Evolutionary conservation across 495 filamentous ascomycete genomes (phyloP), one percentile per base, ranked within the genome.

Genomic region (Podospora conica): DNA sequence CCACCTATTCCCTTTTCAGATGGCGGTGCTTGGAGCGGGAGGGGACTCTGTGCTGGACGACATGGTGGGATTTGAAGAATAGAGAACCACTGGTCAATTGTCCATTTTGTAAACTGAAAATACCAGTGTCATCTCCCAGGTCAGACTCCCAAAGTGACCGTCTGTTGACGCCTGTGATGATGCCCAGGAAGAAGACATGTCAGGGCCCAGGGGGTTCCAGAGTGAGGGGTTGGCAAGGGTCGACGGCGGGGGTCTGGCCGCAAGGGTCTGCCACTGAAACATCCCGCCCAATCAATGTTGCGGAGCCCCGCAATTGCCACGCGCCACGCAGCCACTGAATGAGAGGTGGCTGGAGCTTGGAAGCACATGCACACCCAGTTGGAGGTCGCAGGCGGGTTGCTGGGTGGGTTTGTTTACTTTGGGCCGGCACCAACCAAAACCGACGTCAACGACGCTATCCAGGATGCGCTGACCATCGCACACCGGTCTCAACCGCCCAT

Each of bases 341-440:
- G 10, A 11, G 15, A 18, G 11, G 40, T 48, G 40, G 40, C 40
- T 48, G 40, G 33, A 48, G 57, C 55, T 28, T 18, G 29, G 57
- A 22, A n/a, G 3, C 21, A 22, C 21, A 40, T 33, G 22, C 23
- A 22, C 24, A 48, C 29, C 24, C 3, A 24, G 59, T 31, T 53
- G 15, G 55, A 10, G 6, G 25, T 24, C n/a, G 28, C 22, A 21
- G 59, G 20, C 21, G n/a, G 54, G 66, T 68, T 68, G 66, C 48
- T 57, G 9, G 66, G 66, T 65, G 24, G 33, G 63, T 40, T 68
- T 72, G 70, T 72, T 72, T 72, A 70, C 65, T 56, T 70, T 53
- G 22, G 54, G 55, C 22, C 27, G 10, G 20, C 58, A 4, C 25
- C 66, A 60, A 40, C 53, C 61, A 28, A 15, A 40, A 18, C 15